These are phyloP conservation scores for Dictyostelium brefeldianum DNA, from an alignment of 78 protist genomes.

Conservation along the genomic window DNA sequence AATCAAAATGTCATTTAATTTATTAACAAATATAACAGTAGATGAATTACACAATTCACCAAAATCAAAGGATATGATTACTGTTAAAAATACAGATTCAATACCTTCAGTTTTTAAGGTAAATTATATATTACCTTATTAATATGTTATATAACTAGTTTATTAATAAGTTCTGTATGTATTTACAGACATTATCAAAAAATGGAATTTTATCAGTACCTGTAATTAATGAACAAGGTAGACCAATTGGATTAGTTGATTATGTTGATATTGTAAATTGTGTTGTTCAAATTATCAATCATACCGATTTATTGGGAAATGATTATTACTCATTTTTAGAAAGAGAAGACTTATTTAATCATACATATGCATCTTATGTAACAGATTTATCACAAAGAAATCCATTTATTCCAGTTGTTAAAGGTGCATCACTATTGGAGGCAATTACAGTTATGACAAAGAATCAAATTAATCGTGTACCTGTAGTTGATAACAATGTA, in stretches of 20 bases:
- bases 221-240: slow-evolving; percentile 61
- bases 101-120: slow-evolving; percentile 72
- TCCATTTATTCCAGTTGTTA: slow-evolving; percentile 71
- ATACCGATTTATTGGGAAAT: slow-evolving; percentile 67
- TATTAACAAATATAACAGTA: slow-evolving; percentile 18
- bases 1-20: slow-evolving; percentile 31
- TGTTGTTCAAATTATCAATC: slow-evolving; percentile 65
- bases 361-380: slow-evolving; percentile 49
- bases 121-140: too few relatives aligned
- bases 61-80: slow-evolving; percentile 27
- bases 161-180: not conserved
- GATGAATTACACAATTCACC: slow-evolving; percentile 70
- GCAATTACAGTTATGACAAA: slow-evolving; percentile 75
- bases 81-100: slow-evolving; percentile 33
- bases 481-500: slow-evolving; percentile 34
- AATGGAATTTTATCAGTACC: slow-evolving; percentile 66
- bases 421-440: slow-evolving; percentile 73
- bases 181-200: slow-evolving; percentile 34
- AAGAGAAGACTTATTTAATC: slow-evolving; percentile 61
- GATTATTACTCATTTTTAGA: slow-evolving; percentile 74
- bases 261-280: slow-evolving; percentile 76
- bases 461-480: slow-evolving; percentile 63
- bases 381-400: slow-evolving; percentile 69
- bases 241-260: slow-evolving; percentile 64
- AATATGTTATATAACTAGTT: too few relatives aligned